Evolutionary conservation across 2,329 filamentous ascomycete species (phyloP).

Genomic region (Hypoxylon sp.): DNA sequence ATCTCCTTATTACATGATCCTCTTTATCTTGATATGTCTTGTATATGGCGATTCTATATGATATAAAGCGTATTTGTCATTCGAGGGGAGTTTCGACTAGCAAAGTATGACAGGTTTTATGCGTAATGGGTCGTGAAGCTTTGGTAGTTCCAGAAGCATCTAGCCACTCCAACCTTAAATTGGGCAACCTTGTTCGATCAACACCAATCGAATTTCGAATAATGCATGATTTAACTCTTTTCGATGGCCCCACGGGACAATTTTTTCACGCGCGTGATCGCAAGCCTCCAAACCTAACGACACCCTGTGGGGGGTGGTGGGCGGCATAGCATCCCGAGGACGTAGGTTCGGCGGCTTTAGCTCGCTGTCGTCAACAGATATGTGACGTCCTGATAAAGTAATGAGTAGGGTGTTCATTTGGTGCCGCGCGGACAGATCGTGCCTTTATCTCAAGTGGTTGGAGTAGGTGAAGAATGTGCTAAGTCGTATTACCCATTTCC

Average conservation of each 20-base stretch:
- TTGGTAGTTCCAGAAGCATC: not conserved
- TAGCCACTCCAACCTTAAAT: not conserved
- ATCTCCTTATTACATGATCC: not conserved
- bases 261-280: not conserved
- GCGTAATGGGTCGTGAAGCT: not conserved
- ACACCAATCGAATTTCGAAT: not conserved
- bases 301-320: not conserved
- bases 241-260: not conserved
- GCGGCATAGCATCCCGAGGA: not conserved
- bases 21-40: not conserved
- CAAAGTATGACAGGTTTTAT: not conserved
- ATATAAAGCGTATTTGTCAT: not conserved
- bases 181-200: not conserved
- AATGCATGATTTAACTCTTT: not conserved
- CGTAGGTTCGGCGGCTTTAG: not conserved
- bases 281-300: not conserved
- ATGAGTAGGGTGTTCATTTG: not conserved
- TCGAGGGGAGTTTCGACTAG: not conserved
- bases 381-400: not conserved
- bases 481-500: not conserved
- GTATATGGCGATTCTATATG: not conserved
- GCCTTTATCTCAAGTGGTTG: not conserved
- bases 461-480: not conserved
- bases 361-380: not conserved
- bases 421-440: not conserved